phyloP scores from a whole-genome alignment of 73 alveolate genomes.

The Blepharisma stoltei region DNA sequence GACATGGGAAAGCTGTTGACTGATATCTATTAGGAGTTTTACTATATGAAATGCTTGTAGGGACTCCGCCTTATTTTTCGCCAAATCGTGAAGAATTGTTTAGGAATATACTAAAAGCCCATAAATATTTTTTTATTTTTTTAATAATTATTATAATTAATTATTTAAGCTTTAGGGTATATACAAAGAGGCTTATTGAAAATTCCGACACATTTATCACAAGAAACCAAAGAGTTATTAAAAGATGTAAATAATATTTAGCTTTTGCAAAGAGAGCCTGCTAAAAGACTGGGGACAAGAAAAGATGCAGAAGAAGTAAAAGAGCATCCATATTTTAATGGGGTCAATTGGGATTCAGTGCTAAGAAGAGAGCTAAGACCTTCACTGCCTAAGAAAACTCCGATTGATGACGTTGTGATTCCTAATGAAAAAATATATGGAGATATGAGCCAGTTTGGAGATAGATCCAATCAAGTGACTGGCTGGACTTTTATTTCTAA shows the following conservation, averaged over 20 bases:
- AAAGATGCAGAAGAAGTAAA: slow-evolving; percentile 73
- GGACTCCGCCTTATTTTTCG: slow-evolving; percentile 44
- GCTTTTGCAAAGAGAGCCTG: slow-evolving; percentile 77
- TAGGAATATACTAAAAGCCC: no score
- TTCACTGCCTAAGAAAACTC: background rate
- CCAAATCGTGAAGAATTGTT: slow-evolving; percentile 30
- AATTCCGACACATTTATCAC: slow-evolving; percentile 73
- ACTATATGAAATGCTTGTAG: slow-evolving; percentile 45
- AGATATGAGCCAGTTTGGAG: no score
- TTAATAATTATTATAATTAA: no score
- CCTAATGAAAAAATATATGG: no score
- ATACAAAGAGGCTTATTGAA: slow-evolving; percentile 43
- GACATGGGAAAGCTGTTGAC: slow-evolving; percentile 36
- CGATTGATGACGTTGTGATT: no score
- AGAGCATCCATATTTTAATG: slow-evolving; percentile 75
- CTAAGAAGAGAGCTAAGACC: slow-evolving; percentile 46
- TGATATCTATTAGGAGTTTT: slow-evolving; percentile 41
- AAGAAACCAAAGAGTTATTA: slow-evolving; percentile 53
- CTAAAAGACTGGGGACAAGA: slow-evolving; percentile 79
- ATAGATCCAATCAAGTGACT: no score
- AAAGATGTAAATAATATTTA: slow-evolving; percentile 39
- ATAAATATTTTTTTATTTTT: no score
- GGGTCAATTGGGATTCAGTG: slow-evolving; percentile 76
- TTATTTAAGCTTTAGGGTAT: slow-evolving; percentile 77
- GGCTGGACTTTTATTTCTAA: no score